Conservation (phyloP, 768 basidiomycete genomes). For the Lepiota venenata region DNA sequence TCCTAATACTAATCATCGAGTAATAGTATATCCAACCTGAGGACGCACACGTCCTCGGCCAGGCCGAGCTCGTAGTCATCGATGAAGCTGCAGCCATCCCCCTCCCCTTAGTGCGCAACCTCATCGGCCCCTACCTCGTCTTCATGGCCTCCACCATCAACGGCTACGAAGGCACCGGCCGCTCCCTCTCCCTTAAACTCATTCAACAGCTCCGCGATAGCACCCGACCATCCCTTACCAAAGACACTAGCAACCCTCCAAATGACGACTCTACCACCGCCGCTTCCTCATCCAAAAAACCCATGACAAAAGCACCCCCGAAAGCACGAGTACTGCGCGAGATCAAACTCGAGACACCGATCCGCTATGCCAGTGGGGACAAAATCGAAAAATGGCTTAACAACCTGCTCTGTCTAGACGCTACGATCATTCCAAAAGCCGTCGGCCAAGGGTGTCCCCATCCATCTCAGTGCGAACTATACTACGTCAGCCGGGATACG, state of each 20-base stretch:
- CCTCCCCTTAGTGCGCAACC: slow-evolving; percentile 89
- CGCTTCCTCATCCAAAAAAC: slow-evolving; percentile 48
- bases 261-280: slow-evolving; percentile 34
- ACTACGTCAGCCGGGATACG: slow-evolving; percentile 93
- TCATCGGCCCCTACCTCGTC: slow-evolving; percentile 94
- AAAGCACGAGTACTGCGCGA: slow-evolving; percentile 82
- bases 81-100: slow-evolving; percentile 99
- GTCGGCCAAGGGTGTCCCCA: slow-evolving; percentile 80
- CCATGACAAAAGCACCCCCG: slow-evolving; percentile 48
- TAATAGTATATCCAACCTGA: slow-evolving; percentile 96
- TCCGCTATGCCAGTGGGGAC: slow-evolving; percentile 87
- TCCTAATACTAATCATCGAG: slow-evolving; percentile 1
- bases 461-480: slow-evolving; percentile 90
- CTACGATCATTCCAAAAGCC: slow-evolving; percentile 52
- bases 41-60: slow-evolving; percentile 96
- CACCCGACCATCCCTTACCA: slow-evolving; percentile 74
- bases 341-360: slow-evolving; percentile 93
- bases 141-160: slow-evolving; percentile 99
- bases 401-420: slow-evolving; percentile 84
- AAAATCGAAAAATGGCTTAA: slow-evolving; percentile 95
- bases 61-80: slow-evolving; percentile 96
- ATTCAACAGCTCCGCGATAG: slow-evolving; percentile 95
- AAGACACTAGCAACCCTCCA: slow-evolving; percentile 40
- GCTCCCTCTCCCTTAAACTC: slow-evolving; percentile 95
- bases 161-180: slow-evolving; percentile 99